These are phyloP conservation scores for Phytophthora syringae DNA, from an alignment of 352 stramenopile genomes.

Conservation along the genomic window DNA sequence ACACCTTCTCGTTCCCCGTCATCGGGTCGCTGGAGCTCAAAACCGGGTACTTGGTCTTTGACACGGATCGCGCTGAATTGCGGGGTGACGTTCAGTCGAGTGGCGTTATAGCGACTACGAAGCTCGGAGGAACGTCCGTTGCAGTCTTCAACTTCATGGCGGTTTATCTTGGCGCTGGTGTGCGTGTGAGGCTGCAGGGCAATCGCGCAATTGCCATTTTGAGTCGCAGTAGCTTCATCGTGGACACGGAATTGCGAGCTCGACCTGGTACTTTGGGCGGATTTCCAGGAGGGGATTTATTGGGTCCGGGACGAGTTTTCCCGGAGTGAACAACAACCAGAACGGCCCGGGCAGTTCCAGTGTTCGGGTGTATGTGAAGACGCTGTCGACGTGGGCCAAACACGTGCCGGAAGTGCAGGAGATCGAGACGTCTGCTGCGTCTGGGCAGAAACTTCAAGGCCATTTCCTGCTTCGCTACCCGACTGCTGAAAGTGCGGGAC, in stretches of 20 bases:
- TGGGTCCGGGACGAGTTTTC: constrained; percentile 39
- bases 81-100: constrained; percentile 65
- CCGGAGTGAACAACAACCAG: constrained; percentile 83
- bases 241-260: constrained; percentile 88
- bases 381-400: constrained; percentile 87
- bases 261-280: constrained; percentile 92
- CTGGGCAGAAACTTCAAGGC: constrained; percentile 90
- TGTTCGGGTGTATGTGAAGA: constrained; percentile 93
- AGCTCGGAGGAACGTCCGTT: constrained; percentile 81
- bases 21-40: constrained; percentile 83
- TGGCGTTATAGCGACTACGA: constrained; percentile 68
- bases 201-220: constrained; percentile 89
- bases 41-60: constrained; percentile 77
- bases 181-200: constrained; percentile 89
- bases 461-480: constrained; percentile 66
- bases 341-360: constrained; percentile 94
- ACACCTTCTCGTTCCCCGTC: constrained; percentile 67
- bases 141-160: constrained; percentile 97
- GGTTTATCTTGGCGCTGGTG: constrained; percentile 87
- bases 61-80: constrained; percentile 65
- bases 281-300: constrained; percentile 93
- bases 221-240: constrained; percentile 90
- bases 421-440: constrained; percentile 77
- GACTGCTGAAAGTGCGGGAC: constrained; percentile 4
- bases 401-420: constrained; percentile 92